Evolutionary conservation across 228 moss, liverwort and hornwort genomes (phyloP).

Genomic region (Sphagnum magellanicum): DNA sequence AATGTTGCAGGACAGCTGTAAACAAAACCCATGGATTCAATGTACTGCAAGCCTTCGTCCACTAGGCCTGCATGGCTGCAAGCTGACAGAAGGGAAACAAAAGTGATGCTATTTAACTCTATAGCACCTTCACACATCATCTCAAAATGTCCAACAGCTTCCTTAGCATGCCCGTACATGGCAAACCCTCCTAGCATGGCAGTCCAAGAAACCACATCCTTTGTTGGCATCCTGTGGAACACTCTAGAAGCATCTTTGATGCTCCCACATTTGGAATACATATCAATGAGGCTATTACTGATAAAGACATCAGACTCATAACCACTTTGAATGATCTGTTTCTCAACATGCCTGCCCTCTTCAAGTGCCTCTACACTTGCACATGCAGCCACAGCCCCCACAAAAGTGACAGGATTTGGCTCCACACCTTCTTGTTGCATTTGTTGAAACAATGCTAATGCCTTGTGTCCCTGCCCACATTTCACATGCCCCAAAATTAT

Average conservation of each 20-base stretch:
- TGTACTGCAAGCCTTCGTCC: slow-evolving; percentile 32
- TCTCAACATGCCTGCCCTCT: neutral
- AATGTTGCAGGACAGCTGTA: slow-evolving; percentile 23
- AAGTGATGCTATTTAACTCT: slow-evolving; percentile 22
- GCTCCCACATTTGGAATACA: slow-evolving; percentile 5
- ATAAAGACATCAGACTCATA: neutral
- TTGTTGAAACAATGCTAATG: neutral
- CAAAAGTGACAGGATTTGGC: neutral
- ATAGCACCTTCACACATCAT: slow-evolving; percentile 17
- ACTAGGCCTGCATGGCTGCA: slow-evolving; percentile 27
- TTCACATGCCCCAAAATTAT: neutral
- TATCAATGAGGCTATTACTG: neutral
- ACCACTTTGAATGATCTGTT: neutral
- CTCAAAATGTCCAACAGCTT: slow-evolving; percentile 20
- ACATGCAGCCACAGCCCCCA: neutral
- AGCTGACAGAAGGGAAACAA: slow-evolving; percentile 24
- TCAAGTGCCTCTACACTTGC: neutral
- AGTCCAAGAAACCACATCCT: slow-evolving; percentile 1
- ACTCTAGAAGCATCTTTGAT: neutral
- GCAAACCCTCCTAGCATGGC: neutral
- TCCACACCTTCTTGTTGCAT: slow-evolving; percentile 6
- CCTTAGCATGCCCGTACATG: slow-evolving; percentile 18
- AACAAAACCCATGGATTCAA: slow-evolving; percentile 31
- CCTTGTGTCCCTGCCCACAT: neutral
- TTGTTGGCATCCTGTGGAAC: neutral